A percentile compares a stretch with the other conserved stretches of the same genome.
phyloP scores from a whole-genome alignment of 2,329 filamentous ascomycete species.

The Neobulgaria alba region DNA sequence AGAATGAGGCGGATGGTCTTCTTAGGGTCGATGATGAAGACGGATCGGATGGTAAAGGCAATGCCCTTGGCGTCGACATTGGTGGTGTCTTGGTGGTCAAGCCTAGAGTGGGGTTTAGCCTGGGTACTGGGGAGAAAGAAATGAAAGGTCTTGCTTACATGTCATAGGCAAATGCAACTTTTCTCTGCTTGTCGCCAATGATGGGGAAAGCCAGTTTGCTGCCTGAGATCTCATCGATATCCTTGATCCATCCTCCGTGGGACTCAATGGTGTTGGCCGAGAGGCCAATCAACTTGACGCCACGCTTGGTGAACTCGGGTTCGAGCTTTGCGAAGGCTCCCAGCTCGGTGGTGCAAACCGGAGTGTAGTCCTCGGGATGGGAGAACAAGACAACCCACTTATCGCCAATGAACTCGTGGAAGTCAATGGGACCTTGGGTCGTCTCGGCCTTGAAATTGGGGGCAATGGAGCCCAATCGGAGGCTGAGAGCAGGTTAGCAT shows the following conservation, averaged over 20 bases:
- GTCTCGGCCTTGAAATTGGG: constrained; percentile 82
- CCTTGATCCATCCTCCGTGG: constrained; percentile 84
- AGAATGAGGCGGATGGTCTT: constrained; percentile 92
- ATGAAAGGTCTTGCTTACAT: constrained; percentile 44
- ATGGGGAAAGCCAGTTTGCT: constrained; percentile 67
- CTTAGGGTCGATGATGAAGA: constrained; percentile 88
- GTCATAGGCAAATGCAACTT: constrained; percentile 69
- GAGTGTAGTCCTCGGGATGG: constrained; percentile 85
- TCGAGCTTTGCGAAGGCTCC: constrained; percentile 86
- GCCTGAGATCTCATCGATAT: constrained; percentile 72
- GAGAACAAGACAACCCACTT: constrained; percentile 79
- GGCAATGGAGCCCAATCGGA: constrained; percentile 58
- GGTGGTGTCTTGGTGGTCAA: constrained; percentile 73
- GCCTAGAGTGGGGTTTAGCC: constrained; percentile 34
- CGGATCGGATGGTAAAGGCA: constrained; percentile 88
- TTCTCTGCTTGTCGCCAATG: constrained; percentile 71
- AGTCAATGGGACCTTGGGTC: constrained; percentile 68
- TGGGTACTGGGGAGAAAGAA: background rate
- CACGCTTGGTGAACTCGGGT: constrained; percentile 77
- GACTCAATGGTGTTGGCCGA: constrained; percentile 77
- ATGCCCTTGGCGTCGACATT: constrained; percentile 76
- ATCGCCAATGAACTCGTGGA: constrained; percentile 73
- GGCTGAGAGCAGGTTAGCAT: constrained; percentile 31
- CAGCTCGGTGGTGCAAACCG: constrained; percentile 92
- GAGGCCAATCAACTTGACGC: constrained; percentile 85